Percentiles rank a stretch among this genome's conserved stretches.
These are phyloP conservation scores for Scutellaria baicalensis DNA, from an alignment of 257 asterid genomes.

Conservation along the genomic window DNA sequence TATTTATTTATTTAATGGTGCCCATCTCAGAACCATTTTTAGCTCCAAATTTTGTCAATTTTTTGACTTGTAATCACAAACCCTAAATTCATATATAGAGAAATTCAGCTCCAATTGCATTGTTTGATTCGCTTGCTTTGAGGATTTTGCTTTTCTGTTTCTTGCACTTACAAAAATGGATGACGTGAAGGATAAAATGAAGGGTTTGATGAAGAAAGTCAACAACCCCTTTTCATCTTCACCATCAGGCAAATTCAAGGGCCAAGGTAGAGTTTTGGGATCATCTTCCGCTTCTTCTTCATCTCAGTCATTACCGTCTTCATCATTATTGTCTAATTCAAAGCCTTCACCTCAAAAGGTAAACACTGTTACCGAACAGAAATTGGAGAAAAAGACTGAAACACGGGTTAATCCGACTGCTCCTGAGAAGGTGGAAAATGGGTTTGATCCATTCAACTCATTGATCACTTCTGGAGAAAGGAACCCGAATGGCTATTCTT, in stretches of 20 bases:
- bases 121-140: neutral
- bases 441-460: conserved; percentile 73
- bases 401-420: conserved; percentile 14
- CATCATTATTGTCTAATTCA: conserved; percentile 22
- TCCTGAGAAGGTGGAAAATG: conserved; percentile 24
- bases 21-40: neutral
- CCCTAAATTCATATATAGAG: neutral
- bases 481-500: conserved; percentile 66
- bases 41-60: neutral
- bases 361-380: conserved; percentile 19
- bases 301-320: conserved; percentile 19
- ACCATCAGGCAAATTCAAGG: conserved; percentile 76
- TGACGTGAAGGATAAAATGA: conserved; percentile 81
- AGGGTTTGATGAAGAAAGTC: conserved; percentile 88
- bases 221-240: conserved; percentile 64
- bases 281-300: conserved; percentile 45
- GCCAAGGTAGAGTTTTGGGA: conserved; percentile 88
- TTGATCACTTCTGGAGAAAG: conserved; percentile 73
- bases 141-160: neutral
- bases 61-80: neutral
- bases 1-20: neutral
- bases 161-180: conserved; percentile 41
- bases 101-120: neutral
- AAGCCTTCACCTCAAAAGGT: conserved; percentile 27
- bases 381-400: conserved; percentile 18